Evolutionary conservation across 2,329 filamentous ascomycete genomes (phyloP).

Genomic region (Colletotrichum gigasporum): DNA sequence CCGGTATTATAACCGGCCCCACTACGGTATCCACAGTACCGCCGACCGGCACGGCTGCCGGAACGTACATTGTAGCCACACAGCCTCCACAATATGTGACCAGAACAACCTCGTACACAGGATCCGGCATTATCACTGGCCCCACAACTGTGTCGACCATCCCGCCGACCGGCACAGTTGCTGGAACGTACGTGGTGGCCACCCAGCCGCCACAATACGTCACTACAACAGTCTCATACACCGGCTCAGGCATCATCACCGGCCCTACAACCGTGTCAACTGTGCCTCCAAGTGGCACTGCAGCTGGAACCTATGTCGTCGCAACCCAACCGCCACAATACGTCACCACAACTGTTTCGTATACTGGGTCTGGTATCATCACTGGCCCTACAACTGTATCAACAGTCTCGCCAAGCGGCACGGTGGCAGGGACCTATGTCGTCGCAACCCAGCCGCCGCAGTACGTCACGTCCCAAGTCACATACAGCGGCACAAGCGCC

Average conservation of each 20-base stretch:
- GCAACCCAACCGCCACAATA: no score
- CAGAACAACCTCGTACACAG: not conserved
- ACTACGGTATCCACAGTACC: no score
- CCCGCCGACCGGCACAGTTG: no score
- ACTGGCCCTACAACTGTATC: not conserved
- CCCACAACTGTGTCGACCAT: not conserved
- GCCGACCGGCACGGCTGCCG: no score
- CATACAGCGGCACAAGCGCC: constrained; percentile 3
- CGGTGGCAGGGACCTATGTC: constrained; percentile 16
- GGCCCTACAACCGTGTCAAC: constrained; percentile 3
- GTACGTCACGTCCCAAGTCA: constrained; percentile 8
- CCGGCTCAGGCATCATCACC: not conserved
- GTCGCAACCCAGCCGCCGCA: not conserved
- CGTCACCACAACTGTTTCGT: not conserved
- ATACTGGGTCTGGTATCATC: not conserved
- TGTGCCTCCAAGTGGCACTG: constrained; percentile 1
- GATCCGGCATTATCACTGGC: not conserved
- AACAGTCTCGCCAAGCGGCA: constrained; percentile 13
- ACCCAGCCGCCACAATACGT: no score
- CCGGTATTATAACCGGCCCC: no score
- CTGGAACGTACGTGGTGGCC: no score
- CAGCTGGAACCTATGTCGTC: no score
- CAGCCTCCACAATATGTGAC: no score
- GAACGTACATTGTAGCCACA: no score
- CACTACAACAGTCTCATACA: not conserved